Base-by-base conservation (phyloP, 2,329 filamentous ascomycete genomes). In the Fusarium anguioides region DNA sequence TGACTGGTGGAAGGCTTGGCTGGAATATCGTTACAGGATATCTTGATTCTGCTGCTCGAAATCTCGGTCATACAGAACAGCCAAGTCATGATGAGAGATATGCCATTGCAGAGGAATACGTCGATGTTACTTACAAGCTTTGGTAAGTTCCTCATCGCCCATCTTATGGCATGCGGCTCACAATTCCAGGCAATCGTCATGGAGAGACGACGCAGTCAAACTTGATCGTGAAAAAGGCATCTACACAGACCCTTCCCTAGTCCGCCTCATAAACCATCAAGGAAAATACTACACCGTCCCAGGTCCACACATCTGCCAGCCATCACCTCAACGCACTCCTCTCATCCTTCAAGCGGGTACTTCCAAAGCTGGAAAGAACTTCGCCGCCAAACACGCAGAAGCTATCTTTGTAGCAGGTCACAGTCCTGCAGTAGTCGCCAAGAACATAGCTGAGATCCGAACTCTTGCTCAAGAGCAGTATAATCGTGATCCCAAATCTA, bases 301-400 rank as follows among this genome's bases (percentile, higher is more conserved):
- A 0, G 89, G 89, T 0, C 88, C 88, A n/a, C 88, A 91, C 63
- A 83, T 91, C 67, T 87, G 86, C 62, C 84, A 90, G 55, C 89
- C 89, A 0, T 85, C 84, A 44, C 89, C 89, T 0, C 90, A 93
- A 70, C 81, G 90, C 3, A 91, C 89, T 0, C 90, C 90, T 0
- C 80, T 92, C 4, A 82, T 92, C 3, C 80, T 92, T 3, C 90
- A 93, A 75, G 90, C 90, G 0, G 90, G 90, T 0, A 90, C 89
- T 0, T 91, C 88, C 1, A 85, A 83, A 45, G 83, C 88, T 0
- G 90, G 89, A 4, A 91, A 89, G 75, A 76, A 78, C 0, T 92
- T 93, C 69, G 89, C 89, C 0, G 87, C 89, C 0, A 86, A 89
- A 65, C 89, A 92, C 72, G 90, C 90, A 1, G 90, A 93, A 72